phyloP scores from a whole-genome alignment of 2,329 filamentous ascomycete species.

The Claviceps arundinis region DNA sequence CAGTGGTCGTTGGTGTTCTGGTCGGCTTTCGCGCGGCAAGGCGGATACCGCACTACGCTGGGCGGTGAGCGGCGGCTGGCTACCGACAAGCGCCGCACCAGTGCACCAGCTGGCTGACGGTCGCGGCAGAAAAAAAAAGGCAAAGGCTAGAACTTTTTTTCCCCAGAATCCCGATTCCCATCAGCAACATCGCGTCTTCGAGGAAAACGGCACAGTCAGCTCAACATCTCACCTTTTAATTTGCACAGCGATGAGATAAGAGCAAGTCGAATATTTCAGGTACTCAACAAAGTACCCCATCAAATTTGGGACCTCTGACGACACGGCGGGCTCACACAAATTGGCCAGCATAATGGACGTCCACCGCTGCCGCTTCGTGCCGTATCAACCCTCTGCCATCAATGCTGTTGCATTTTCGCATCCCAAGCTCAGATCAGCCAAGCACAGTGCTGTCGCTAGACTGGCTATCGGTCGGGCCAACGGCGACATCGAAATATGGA shows the following conservation, averaged over 20 bases:
- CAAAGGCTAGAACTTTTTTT: conserved; percentile 16
- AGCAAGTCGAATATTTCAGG: neutral
- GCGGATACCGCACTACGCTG: neutral
- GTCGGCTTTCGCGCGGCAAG: too few species aligned
- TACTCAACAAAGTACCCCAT: neutral
- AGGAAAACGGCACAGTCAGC: neutral
- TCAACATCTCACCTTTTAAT: conserved; percentile 1
- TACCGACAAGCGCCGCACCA: conserved; percentile 1
- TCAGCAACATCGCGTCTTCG: neutral
- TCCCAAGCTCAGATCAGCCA: conserved; percentile 35
- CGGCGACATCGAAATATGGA: conserved; percentile 97
- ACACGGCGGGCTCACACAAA: neutral
- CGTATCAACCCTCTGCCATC: conserved; percentile 81
- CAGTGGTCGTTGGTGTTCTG: too few species aligned
- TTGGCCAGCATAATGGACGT: conserved; percentile 58
- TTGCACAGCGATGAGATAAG: neutral
- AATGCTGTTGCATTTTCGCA: conserved; percentile 93
- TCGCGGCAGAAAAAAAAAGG: conserved; percentile 17
- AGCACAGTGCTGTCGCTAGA: conserved; percentile 45
- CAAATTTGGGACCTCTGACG: neutral
- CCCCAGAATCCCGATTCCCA: too few species aligned
- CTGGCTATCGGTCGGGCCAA: conserved; percentile 86
- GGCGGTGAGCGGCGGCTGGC: neutral
- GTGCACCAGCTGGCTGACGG: conserved; percentile 2
- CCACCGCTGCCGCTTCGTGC: conserved; percentile 92